Percentiles rank a stretch among this genome's conserved stretches.
Evolutionary conservation across 2,329 filamentous ascomycete genomes (phyloP).

Genomic region (Xylaria sp.): DNA sequence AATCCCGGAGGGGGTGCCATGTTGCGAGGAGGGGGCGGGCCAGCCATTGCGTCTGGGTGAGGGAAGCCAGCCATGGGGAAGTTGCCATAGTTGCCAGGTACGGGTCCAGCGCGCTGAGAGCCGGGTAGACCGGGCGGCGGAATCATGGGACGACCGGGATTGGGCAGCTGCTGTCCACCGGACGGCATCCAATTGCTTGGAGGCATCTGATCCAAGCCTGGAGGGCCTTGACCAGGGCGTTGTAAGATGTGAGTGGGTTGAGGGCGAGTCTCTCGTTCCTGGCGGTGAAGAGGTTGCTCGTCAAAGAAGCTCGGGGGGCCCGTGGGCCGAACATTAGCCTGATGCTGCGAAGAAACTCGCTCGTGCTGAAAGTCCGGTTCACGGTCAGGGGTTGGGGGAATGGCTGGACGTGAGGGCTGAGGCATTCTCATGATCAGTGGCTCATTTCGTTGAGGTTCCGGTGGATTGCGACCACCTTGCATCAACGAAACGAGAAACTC

Average conservation of each 20-base stretch:
- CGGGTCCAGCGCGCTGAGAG: conserved; percentile 53
- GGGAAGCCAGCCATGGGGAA: conserved; percentile 59
- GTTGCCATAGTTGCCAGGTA: conserved; percentile 65
- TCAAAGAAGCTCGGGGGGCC: conserved; percentile 60
- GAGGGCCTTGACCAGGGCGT: conserved; percentile 58
- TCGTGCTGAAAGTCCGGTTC: conserved; percentile 55
- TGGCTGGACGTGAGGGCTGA: conserved; percentile 56
- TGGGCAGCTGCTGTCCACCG: conserved; percentile 50
- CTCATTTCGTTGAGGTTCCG: conserved; percentile 58
- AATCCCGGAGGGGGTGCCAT: conserved; percentile 64
- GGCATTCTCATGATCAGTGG: conserved; percentile 59
- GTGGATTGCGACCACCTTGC: conserved; percentile 59
- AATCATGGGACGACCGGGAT: conserved; percentile 59
- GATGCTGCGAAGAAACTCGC: conserved; percentile 44
- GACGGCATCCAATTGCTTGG: conserved; percentile 56
- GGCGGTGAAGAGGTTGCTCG: conserved; percentile 54
- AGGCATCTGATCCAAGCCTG: conserved; percentile 65
- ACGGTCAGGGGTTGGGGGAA: conserved; percentile 54
- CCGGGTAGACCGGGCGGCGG: conserved; percentile 64
- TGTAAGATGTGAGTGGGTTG: conserved; percentile 69
- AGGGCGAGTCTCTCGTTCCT: conserved; percentile 53
- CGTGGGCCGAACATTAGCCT: conserved; percentile 37
- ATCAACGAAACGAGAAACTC: conserved; percentile 87
- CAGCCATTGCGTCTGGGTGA: conserved; percentile 58
- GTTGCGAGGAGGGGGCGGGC: conserved; percentile 46